Conservation (phyloP, 192 early-diverging fungal species). For the Radiomyces spectabilis region DNA sequence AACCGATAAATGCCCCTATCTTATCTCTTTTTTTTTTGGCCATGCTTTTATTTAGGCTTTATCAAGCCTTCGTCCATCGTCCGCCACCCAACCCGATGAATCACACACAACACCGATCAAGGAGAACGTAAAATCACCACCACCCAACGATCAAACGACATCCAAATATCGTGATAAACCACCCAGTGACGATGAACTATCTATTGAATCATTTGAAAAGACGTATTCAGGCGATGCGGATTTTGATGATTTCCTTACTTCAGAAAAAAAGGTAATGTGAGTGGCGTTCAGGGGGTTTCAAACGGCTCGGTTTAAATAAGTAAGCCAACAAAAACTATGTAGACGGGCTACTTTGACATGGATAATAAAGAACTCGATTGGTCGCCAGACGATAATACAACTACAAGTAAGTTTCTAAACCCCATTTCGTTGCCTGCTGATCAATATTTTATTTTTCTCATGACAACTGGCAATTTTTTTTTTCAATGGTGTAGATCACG, state of each 20-base stretch:
- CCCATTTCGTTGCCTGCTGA: not conserved
- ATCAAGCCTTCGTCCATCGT: no score
- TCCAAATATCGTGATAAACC: no score
- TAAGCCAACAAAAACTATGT: no score
- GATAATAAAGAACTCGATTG: conserved; percentile 3
- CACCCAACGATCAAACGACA: not conserved
- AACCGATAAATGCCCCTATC: no score
- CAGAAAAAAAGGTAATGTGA: not conserved
- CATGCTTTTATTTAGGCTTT: no score
- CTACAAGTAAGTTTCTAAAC: not conserved
- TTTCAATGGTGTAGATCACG: no score
- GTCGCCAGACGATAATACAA: conserved; percentile 3
- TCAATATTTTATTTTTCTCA: not conserved
- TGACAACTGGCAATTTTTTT: not conserved
- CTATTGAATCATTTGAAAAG: not conserved
- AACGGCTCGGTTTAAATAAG: no score
- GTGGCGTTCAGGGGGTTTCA: not conserved
- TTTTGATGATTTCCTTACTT: not conserved
- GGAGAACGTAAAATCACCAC: not conserved
- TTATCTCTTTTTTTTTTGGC: no score
- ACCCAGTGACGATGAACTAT: no score
- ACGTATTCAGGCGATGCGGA: no score
- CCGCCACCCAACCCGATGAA: no score
- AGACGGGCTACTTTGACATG: not conserved
- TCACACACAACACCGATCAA: no score